Conservation (phyloP, 2,329 filamentous ascomycete species). For the Emericellopsis cladophorae region DNA sequence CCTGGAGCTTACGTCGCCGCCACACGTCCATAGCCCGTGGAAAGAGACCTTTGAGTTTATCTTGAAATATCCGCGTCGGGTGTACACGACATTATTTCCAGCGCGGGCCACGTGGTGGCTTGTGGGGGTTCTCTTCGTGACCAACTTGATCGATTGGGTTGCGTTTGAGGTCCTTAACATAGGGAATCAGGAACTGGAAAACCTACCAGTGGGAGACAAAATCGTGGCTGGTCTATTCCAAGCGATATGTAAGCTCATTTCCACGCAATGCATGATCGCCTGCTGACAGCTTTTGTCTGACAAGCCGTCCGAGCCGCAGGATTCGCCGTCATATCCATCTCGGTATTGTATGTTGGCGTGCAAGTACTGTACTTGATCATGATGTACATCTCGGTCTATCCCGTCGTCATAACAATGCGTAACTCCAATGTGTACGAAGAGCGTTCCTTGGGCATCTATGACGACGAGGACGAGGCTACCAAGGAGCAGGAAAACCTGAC, state of each 20-base stretch:
- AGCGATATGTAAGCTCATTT: conserved; percentile 30
- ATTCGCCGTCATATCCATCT: conserved; percentile 52
- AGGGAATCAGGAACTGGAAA: conserved; percentile 41
- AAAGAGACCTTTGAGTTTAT: conserved; percentile 41
- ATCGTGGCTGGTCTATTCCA: conserved; percentile 55
- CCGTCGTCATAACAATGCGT: conserved; percentile 50
- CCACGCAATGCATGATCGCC: background rate
- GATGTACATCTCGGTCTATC: conserved; percentile 55
- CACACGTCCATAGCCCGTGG: conserved; percentile 18
- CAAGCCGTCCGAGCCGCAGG: conserved; percentile 50
- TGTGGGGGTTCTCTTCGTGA: conserved; percentile 42
- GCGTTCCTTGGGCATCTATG: conserved; percentile 48
- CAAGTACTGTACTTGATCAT: conserved; percentile 50
- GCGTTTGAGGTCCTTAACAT: conserved; percentile 55
- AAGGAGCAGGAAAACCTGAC: conserved; percentile 5
- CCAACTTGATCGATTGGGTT: conserved; percentile 53
- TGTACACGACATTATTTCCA: conserved; percentile 54
- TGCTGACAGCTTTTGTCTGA: background rate
- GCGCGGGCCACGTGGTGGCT: conserved; percentile 53
- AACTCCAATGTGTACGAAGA: conserved; percentile 65
- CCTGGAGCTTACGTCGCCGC: conserved; percentile 22
- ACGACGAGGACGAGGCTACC: conserved; percentile 13
- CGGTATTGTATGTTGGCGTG: conserved; percentile 41
- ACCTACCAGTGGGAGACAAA: conserved; percentile 37
- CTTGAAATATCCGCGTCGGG: conserved; percentile 41